These are phyloP conservation scores for Pseudognaphalium luteoalbum DNA, from an alignment of 129 eudicot species.

Conservation along the genomic window DNA sequence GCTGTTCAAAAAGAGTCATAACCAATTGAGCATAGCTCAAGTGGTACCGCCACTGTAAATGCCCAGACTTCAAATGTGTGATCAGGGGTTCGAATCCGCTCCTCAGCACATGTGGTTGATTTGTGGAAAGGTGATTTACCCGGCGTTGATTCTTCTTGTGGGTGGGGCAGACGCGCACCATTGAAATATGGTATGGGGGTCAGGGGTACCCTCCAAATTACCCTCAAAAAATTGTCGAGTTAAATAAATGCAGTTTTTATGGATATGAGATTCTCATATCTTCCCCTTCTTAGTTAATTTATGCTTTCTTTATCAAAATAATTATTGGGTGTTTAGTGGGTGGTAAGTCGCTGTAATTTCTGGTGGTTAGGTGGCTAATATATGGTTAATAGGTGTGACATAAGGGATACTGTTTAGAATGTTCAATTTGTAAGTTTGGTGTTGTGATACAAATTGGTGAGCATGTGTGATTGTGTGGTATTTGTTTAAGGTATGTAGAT, in stretches of 20 bases:
- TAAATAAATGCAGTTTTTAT: neutral
- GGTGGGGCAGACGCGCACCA: too few relatives aligned
- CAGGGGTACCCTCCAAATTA: too few relatives aligned
- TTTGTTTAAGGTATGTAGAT: neutral
- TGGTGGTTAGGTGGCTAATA: constrained; percentile 27
- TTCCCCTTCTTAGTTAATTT: neutral
- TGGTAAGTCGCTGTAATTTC: constrained; percentile 29
- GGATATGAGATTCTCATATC: constrained; percentile 13
- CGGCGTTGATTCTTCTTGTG: too few relatives aligned
- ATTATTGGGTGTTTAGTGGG: constrained; percentile 18
- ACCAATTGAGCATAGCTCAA: too few relatives aligned
- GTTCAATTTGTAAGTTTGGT: constrained; percentile 16
- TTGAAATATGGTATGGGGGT: too few relatives aligned
- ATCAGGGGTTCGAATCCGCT: too few relatives aligned
- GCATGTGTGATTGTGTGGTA: constrained; percentile 11
- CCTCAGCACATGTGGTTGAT: too few relatives aligned
- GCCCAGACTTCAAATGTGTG: too few relatives aligned
- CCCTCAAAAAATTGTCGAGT: too few relatives aligned
- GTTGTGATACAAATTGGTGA: neutral
- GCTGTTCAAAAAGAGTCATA: too few relatives aligned
- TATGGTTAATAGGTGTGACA: constrained; percentile 3
- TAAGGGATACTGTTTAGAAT: constrained; percentile 24
- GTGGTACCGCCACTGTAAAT: too few relatives aligned
- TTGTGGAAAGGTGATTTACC: too few relatives aligned
- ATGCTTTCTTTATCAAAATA: neutral